These are phyloP conservation scores for Fraxinus velutina DNA, from an alignment of 305 asterid genomes.

Conservation along the genomic window DNA sequence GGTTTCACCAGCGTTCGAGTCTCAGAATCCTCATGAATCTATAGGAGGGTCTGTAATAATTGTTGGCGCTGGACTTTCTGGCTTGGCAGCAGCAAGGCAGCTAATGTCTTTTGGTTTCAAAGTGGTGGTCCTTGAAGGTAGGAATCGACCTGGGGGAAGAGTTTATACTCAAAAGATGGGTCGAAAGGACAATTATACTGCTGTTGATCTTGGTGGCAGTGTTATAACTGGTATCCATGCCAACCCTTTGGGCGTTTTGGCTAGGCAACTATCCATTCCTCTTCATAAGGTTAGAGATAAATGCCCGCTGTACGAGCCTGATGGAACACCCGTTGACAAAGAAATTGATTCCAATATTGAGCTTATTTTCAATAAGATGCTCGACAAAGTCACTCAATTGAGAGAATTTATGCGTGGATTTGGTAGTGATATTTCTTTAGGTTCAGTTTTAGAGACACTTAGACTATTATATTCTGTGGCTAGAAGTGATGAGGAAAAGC, in stretches of 20 bases:
- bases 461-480: conserved; percentile 56
- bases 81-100: conserved; percentile 80
- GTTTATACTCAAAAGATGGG: conserved; percentile 76
- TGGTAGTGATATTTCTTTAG: conserved; percentile 59
- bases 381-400: conserved; percentile 57
- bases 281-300: conserved; percentile 75
- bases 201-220: conserved; percentile 82
- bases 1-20: conserved; percentile 44
- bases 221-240: conserved; percentile 80
- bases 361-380: conserved; percentile 62
- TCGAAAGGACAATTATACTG: conserved; percentile 43
- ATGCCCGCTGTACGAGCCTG: conserved; percentile 74
- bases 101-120: conserved; percentile 65
- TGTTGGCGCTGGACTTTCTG: conserved; percentile 76
- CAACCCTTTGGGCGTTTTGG: conserved; percentile 76
- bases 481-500: conserved; percentile 55
- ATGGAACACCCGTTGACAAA: conserved; percentile 55
- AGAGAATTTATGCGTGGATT: conserved; percentile 49
- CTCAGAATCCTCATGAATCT: conserved; percentile 43
- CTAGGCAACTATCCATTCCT: conserved; percentile 67
- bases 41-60: conserved; percentile 55
- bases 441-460: conserved; percentile 61
- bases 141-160: conserved; percentile 79
- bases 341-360: conserved; percentile 56
- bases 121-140: conserved; percentile 64